Evolutionary conservation across 2,329 filamentous ascomycete genomes (phyloP).

Genomic region (Penicillium sp.): DNA sequence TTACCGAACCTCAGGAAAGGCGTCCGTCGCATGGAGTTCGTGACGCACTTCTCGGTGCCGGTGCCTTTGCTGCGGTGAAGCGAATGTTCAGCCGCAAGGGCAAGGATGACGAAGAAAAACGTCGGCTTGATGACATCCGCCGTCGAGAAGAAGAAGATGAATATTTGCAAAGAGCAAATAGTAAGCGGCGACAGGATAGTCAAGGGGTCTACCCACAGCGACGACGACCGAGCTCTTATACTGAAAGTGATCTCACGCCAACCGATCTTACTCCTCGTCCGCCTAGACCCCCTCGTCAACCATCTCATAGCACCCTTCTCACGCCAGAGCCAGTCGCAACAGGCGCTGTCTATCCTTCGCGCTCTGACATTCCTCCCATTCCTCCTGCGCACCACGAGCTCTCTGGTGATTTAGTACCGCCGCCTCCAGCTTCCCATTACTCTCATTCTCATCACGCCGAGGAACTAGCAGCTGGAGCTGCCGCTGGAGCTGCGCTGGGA

Average conservation of each 20-base stretch:
- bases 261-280: conserved; percentile 34
- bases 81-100: conserved; percentile 62
- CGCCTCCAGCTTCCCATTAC: conserved; percentile 16
- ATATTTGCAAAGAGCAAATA: conserved; percentile 51
- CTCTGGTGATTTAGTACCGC: conserved; percentile 32
- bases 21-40: conserved; percentile 50
- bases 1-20: conserved; percentile 45
- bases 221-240: conserved; percentile 32
- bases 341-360: conserved; percentile 29
- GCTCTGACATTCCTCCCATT: conserved; percentile 39
- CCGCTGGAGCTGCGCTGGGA: conserved; percentile 33
- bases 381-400: conserved; percentile 41
- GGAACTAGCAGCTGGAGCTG: conserved; percentile 31
- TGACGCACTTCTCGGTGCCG: conserved; percentile 64
- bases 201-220: conserved; percentile 52
- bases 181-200: conserved; percentile 61
- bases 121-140: conserved; percentile 57
- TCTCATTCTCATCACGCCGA: conserved; percentile 16
- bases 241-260: conserved; percentile 38
- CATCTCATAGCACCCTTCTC: conserved; percentile 34
- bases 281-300: conserved; percentile 20
- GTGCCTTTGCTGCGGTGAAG: conserved; percentile 59
- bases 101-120: conserved; percentile 55
- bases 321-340: conserved; percentile 31
- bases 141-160: conserved; percentile 54